phyloP scores from a whole-genome alignment of 2,329 filamentous ascomycete genomes.

The Diaporthe eres region DNA sequence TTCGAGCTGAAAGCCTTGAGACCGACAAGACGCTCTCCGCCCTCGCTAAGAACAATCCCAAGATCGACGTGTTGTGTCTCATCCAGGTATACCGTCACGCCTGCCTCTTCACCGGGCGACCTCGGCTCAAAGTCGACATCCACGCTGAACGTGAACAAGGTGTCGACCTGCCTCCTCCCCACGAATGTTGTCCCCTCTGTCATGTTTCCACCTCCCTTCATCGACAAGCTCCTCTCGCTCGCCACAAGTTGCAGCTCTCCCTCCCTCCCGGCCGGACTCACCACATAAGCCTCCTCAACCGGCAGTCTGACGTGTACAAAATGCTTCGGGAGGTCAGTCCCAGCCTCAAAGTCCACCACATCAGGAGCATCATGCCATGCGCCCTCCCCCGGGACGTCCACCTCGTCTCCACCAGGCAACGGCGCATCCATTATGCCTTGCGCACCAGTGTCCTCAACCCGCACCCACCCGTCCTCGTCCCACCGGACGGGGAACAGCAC shows the following conservation, averaged over 20 bases:
- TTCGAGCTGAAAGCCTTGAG: constrained; percentile 8
- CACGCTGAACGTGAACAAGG: constrained; percentile 13
- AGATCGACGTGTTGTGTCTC: background rate
- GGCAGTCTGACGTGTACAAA: constrained; percentile 6
- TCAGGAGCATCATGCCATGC: background rate
- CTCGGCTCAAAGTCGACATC: background rate
- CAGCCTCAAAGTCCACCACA: constrained; percentile 6
- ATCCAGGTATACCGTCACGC: constrained; percentile 12
- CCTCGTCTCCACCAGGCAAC: background rate
- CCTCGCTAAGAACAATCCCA: background rate
- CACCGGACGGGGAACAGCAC: constrained; percentile 64
- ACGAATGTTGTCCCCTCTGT: background rate
- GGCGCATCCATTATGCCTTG: background rate
- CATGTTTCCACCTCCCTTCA: background rate
- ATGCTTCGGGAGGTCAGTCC: background rate
- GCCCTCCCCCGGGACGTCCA: background rate
- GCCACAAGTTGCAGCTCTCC: background rate
- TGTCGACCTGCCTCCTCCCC: constrained; percentile 4
- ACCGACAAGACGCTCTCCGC: background rate
- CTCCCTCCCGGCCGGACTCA: background rate
- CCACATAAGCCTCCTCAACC: background rate
- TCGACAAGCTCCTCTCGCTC: background rate
- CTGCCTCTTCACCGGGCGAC: background rate
- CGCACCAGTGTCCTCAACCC: background rate
- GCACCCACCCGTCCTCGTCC: constrained; percentile 61